phyloP scores from a whole-genome alignment of 106 monocot genomes.

The Apostasia shenzhenica region DNA sequence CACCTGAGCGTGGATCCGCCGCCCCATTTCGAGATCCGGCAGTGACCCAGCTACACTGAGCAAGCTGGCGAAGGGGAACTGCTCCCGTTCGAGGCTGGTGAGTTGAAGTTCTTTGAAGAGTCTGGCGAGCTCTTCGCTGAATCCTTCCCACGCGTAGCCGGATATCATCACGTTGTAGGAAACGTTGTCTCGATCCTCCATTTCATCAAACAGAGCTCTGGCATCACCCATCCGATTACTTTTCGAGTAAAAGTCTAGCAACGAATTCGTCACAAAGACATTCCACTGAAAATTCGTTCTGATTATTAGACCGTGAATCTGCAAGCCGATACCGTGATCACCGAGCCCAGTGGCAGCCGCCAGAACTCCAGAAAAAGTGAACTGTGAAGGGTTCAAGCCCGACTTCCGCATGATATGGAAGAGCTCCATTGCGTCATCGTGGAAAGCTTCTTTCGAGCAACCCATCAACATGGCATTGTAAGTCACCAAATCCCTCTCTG shows the following conservation, averaged over 20 bases:
- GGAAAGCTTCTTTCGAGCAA: constrained; percentile 43
- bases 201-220: constrained; percentile 41
- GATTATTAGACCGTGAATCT: constrained; percentile 51
- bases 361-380: constrained; percentile 68
- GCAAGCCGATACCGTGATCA: constrained; percentile 48
- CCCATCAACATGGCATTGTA: constrained; percentile 77
- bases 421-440: constrained; percentile 35
- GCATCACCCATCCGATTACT: constrained; percentile 35
- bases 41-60: constrained; percentile 43
- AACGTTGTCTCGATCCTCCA: constrained; percentile 55
- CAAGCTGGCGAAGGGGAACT: constrained; percentile 58
- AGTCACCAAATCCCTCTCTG: constrained; percentile 50
- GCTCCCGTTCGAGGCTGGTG: constrained; percentile 24
- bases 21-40: constrained; percentile 36
- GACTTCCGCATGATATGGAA: constrained; percentile 41
- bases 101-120: constrained; percentile 56
- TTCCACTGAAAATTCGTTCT: constrained; percentile 65
- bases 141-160: constrained; percentile 43
- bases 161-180: constrained; percentile 87
- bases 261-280: constrained; percentile 65
- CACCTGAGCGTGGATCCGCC: constrained; percentile 55
- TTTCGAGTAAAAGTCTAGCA: constrained; percentile 87
- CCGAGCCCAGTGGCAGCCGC: constrained; percentile 39
- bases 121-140: constrained; percentile 22
- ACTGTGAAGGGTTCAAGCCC: constrained; percentile 57